Percentiles rank a stretch among this genome's conserved stretches.
These are phyloP conservation scores for Saccharomyces pastorianus DNA, from an alignment of 1,139 yeast genomes.

Conservation along the genomic window DNA sequence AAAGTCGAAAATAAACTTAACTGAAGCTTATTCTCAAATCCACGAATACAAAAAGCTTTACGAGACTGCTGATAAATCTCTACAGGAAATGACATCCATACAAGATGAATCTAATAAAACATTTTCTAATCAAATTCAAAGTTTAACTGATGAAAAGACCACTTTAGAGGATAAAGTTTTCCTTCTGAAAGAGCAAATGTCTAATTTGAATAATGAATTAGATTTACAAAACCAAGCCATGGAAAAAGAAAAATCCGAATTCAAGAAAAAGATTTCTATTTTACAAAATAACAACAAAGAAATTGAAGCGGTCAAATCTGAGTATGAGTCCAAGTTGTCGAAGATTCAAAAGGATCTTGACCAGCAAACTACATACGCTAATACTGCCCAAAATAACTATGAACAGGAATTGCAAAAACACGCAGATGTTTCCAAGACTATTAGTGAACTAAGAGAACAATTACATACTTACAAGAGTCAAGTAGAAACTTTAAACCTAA, in stretches of 20 bases:
- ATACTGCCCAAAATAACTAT: constrained; percentile 48
- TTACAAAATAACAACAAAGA: constrained; percentile 18
- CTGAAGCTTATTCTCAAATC: constrained; percentile 40
- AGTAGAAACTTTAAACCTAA: constrained; percentile 33
- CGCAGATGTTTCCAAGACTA: constrained; percentile 44
- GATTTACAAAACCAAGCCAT: constrained; percentile 11
- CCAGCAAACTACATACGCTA: constrained; percentile 43
- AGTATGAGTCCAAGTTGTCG: constrained; percentile 35
- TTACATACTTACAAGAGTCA: constrained; percentile 35
- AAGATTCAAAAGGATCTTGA: constrained; percentile 42
- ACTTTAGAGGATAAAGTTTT: constrained; percentile 34
- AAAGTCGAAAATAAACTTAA: constrained; percentile 39
- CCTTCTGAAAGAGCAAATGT: constrained; percentile 33
- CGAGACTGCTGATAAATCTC: constrained; percentile 42
- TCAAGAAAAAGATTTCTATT: constrained; percentile 17
- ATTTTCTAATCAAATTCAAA: constrained; percentile 32
- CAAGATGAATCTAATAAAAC: constrained; percentile 38
- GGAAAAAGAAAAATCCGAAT: constrained; percentile 21
- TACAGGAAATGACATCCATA: constrained; percentile 36
- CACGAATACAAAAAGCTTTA: constrained; percentile 46
- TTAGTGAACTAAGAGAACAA: constrained; percentile 41
- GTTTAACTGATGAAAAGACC: constrained; percentile 32
- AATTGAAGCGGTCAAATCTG: constrained; percentile 31
- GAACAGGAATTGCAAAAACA: constrained; percentile 52
- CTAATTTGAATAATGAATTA: constrained; percentile 29